A percentile compares a stretch with the other conserved stretches of the same genome.
These are phyloP conservation scores for Xylaria venustula DNA, from an alignment of 495 filamentous ascomycete genomes.

Conservation along the genomic window DNA sequence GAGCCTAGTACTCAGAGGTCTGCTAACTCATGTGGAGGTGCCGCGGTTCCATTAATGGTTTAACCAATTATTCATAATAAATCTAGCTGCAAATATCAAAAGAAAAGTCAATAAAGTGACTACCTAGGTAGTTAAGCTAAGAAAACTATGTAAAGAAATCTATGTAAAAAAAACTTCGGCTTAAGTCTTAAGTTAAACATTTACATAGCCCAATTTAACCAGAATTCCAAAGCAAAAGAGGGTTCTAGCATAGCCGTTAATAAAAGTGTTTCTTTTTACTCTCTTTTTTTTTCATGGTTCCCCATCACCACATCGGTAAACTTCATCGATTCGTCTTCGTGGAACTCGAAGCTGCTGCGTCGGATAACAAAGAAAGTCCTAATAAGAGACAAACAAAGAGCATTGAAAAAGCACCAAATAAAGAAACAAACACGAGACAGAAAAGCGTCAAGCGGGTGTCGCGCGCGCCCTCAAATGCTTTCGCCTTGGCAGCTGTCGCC, in stretches of 20 bases:
- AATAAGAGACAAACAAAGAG: background rate
- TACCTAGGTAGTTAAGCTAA: background rate
- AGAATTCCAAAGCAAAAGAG: background rate
- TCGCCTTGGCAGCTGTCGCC: slow-evolving; percentile 1
- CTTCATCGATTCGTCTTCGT: background rate
- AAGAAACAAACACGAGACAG: background rate
- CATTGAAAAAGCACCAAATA: background rate
- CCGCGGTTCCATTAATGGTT: too few relatives aligned
- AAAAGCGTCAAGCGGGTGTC: background rate
- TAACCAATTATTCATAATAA: too few relatives aligned
- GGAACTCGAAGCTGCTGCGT: background rate
- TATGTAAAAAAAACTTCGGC: background rate
- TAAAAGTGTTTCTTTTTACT: background rate
- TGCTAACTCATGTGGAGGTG: too few relatives aligned
- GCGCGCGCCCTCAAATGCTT: background rate
- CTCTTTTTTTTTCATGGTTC: background rate
- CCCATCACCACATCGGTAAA: background rate
- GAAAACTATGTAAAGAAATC: background rate
- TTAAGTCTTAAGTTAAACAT: background rate
- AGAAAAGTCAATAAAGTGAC: background rate
- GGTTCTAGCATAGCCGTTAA: background rate
- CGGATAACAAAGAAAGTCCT: background rate
- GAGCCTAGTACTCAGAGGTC: too few relatives aligned
- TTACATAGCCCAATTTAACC: background rate
- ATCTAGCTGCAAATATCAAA: background rate